phyloP scores from a whole-genome alignment of 2,329 filamentous ascomycete species.

The Ceratocystis destructans region DNA sequence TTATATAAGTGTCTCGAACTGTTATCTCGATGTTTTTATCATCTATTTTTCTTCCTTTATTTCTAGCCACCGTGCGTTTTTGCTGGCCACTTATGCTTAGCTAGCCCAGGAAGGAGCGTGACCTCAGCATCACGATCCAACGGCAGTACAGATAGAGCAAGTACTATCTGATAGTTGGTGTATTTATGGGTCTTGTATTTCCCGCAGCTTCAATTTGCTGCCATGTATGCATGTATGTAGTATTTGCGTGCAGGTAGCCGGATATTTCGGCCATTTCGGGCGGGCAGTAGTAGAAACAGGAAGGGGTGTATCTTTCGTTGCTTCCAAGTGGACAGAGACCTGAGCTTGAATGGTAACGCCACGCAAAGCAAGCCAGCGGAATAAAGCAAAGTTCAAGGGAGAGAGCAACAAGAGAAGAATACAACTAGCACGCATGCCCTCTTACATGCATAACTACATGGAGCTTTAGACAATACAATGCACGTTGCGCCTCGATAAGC shows the following conservation, averaged over 20 bases:
- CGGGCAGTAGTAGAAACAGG: neutral
- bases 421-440: neutral
- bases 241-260: slow-evolving; percentile 1
- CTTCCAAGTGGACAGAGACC: neutral
- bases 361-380: too few species aligned
- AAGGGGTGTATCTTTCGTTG: neutral
- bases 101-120: neutral
- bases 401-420: neutral
- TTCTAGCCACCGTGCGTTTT: neutral
- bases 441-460: neutral
- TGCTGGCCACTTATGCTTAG: neutral
- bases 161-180: neutral
- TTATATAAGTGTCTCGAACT: neutral
- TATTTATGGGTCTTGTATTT: neutral
- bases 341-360: neutral
- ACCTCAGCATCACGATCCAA: neutral
- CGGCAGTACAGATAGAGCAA: neutral
- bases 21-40: neutral
- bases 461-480: neutral
- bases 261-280: neutral
- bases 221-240: neutral
- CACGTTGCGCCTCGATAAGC: neutral
- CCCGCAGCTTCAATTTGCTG: neutral
- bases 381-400: neutral
- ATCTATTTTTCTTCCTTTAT: too few species aligned